phyloP scores from a whole-genome alignment of 345 rosid genomes.

The Aquilaria sinensis region DNA sequence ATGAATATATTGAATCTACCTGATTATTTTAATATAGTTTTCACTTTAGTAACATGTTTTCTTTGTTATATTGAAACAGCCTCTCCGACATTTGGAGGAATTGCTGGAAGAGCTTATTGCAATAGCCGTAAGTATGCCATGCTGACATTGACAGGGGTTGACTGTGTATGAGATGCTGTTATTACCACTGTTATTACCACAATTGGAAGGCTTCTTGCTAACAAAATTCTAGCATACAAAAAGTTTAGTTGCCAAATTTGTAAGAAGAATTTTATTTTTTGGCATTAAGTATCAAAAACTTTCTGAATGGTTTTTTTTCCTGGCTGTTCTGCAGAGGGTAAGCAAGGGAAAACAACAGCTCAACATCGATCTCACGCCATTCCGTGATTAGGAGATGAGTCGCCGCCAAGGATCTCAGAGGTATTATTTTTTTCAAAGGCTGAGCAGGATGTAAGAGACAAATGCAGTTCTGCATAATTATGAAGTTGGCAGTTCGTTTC shows the following conservation, averaged over 20 bases:
- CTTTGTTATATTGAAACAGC: conserved; percentile 34
- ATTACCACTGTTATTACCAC: conserved; percentile 1
- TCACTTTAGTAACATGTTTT: conserved; percentile 1
- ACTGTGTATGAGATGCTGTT: neutral
- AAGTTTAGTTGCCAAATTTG: neutral
- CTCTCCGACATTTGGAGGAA: conserved; percentile 84
- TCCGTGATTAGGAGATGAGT: conserved; percentile 28
- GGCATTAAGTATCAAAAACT: neutral
- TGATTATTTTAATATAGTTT: neutral
- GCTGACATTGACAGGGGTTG: conserved; percentile 5
- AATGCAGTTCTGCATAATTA: too few relatives aligned
- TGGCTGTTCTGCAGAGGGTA: conserved; percentile 43
- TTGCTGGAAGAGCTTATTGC: conserved; percentile 83
- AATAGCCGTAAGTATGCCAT: conserved; percentile 68
- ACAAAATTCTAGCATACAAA: neutral
- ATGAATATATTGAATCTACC: neutral
- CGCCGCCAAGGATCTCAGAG: too few relatives aligned
- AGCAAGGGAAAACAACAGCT: conserved; percentile 74
- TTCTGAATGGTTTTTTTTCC: conserved; percentile 1
- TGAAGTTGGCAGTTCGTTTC: too few relatives aligned
- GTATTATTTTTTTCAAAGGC: too few relatives aligned
- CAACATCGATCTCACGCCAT: conserved; percentile 85
- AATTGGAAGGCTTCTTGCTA: neutral
- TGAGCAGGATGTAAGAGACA: too few relatives aligned
- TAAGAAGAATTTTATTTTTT: neutral